Conservation (phyloP, 306 rosid species). For the Herpetospermum pedunculosum region DNA sequence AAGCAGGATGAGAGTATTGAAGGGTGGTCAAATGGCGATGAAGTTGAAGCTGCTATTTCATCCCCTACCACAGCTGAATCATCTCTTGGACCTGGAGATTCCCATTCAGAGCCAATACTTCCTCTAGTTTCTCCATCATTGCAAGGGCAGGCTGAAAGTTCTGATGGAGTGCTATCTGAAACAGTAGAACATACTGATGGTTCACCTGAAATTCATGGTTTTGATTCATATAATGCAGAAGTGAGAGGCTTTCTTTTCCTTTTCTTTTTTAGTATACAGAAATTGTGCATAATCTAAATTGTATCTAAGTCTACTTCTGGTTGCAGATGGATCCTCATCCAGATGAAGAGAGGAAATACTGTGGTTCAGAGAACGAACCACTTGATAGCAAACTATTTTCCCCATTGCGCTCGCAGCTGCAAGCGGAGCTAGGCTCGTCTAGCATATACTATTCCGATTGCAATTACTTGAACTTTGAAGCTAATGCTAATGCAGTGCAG, state of each 20-base stretch:
- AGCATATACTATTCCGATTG: conserved; percentile 13
- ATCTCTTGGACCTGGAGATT: conserved; percentile 46
- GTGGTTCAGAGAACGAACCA: conserved; percentile 21
- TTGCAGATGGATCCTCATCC: conserved; percentile 19
- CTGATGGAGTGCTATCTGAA: conserved; percentile 38
- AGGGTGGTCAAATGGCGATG: conserved; percentile 32
- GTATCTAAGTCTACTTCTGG: conserved; percentile 9
- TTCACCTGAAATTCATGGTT: conserved; percentile 16
- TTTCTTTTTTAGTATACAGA: background rate
- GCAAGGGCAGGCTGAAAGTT: conserved; percentile 26
- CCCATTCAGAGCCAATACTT: conserved; percentile 28
- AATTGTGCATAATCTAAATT: conserved; percentile 4
- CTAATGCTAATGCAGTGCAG: conserved; percentile 18
- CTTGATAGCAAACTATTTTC: conserved; percentile 38
- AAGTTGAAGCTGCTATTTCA: conserved; percentile 45
- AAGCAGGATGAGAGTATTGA: conserved; percentile 64
- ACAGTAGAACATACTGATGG: conserved; percentile 22
- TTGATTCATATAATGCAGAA: conserved; percentile 15
- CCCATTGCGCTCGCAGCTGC: conserved; percentile 42
- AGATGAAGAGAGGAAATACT: conserved; percentile 17
- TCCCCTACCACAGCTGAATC: conserved; percentile 28
- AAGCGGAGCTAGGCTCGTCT: conserved; percentile 17
- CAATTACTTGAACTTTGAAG: conserved; percentile 20
- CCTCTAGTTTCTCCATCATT: conserved; percentile 31
- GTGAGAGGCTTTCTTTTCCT: conserved; percentile 1